Conservation (phyloP, 495 filamentous ascomycete genomes). For the Neurospora discreta region DNA sequence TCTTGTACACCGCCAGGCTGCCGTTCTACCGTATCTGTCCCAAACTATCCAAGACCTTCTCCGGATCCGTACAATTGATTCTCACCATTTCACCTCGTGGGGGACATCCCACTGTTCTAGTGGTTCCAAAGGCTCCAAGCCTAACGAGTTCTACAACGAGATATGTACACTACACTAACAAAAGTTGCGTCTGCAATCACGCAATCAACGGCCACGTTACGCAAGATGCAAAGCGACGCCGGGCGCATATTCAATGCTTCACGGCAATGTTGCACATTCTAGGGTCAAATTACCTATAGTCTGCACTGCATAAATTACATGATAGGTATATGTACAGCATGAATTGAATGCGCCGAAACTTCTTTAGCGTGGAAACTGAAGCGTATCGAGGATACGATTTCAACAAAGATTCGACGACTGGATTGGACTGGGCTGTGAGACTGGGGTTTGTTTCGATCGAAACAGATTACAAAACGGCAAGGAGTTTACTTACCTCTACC, state of each 20-base stretch:
- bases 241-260: neutral
- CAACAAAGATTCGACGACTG: neutral
- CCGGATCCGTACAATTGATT: neutral
- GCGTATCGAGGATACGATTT: neutral
- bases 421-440: neutral
- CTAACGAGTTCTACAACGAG: neutral
- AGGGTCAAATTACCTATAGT: neutral
- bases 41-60: neutral
- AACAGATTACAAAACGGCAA: neutral
- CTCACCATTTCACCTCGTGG: neutral
- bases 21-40: neutral
- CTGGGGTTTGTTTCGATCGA: neutral
- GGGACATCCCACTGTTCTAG: neutral
- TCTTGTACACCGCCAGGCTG: neutral
- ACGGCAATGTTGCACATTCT: neutral
- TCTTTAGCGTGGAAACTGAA: neutral
- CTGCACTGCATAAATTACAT: neutral
- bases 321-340: neutral
- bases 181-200: neutral
- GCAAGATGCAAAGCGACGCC: neutral
- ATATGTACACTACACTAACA: neutral
- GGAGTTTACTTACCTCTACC: neutral
- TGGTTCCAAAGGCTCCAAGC: neutral
- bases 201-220: neutral
- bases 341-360: neutral